Evolutionary conservation across 306 rosid species (phyloP), one percentile per base, ranked within the genome.

Genomic region (Neltuma alba): DNA sequence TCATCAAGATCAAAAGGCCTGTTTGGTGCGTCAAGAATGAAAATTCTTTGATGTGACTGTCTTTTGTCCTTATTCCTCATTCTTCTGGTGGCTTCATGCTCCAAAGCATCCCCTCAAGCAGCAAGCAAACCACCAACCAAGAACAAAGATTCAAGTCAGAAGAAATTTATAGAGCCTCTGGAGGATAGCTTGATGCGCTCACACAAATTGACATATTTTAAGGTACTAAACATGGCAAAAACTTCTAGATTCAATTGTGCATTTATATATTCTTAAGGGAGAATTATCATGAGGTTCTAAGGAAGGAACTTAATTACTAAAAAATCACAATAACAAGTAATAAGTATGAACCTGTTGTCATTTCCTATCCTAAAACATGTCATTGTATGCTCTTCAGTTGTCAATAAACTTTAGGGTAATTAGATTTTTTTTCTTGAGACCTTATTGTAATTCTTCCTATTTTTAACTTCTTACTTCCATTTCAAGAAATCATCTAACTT

Each of bases 121-220:
- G 98, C 99, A 77, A 95, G 99, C 84, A 95, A 88, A 90, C 98
- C 91, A 88, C 93, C 99, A 82, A 95, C 92, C 99, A 93, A 80
- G 55, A 40, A 75, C 25, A 76, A 16, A 75, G 15, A 90, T 81
- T 60, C 34, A 42, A 50, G 76, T 79, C 72, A 74, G 57, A 45
- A 75, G 71, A 62, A 82, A 76, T 37, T 55, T 75, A 48, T 41
- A 27, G 61, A 76, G 67, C 31, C 0, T 20, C 36, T 38, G 37
- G 66, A 3, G 60, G 41, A 68, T 42, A 42, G 70, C 77, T 45
- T 75, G 45, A 70, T 75, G 38, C 33, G 13, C 47, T 7, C 36
- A 15, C 41, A 33, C 7, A 60, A 30, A 54, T 3, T 12, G 68
- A 48, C 45, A 72, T 31, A 48, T 63, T 6, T 14, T 72, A 25